A percentile compares a stretch with the other conserved stretches of the same genome.
These are phyloP conservation scores for Colletotrichum costaricense DNA, from an alignment of 2,329 filamentous ascomycete genomes.

Conservation along the genomic window DNA sequence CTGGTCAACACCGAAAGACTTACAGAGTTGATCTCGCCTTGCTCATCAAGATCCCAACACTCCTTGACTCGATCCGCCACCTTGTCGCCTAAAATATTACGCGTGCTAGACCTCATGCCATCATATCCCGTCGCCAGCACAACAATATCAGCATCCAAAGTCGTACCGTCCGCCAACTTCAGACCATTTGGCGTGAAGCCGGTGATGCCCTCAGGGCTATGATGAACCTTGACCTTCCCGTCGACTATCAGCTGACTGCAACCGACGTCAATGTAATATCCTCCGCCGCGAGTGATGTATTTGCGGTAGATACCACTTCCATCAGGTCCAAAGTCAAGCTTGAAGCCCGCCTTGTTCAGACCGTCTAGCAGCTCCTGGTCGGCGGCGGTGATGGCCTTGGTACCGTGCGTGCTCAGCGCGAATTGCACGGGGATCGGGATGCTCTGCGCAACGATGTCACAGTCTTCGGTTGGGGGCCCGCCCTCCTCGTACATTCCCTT, in stretches of 20 bases:
- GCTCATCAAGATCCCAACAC: conserved; percentile 71
- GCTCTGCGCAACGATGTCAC: conserved; percentile 70
- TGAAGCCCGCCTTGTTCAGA: conserved; percentile 69
- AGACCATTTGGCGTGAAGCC: conserved; percentile 59
- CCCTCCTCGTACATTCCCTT: conserved; percentile 61
- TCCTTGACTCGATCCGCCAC: conserved; percentile 68
- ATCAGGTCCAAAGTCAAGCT: conserved; percentile 67
- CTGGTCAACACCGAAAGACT: conserved; percentile 19
- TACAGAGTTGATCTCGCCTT: conserved; percentile 59
- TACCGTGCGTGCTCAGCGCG: conserved; percentile 66
- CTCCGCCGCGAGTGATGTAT: conserved; percentile 74
- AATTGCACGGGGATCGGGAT: conserved; percentile 63
- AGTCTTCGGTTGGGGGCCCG: conserved; percentile 72
- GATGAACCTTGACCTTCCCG: conserved; percentile 72
- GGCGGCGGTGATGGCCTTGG: conserved; percentile 50
- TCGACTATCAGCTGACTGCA: conserved; percentile 70
- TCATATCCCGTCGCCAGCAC: conserved; percentile 74
- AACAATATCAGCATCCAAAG: conserved; percentile 71
- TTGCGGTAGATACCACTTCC: conserved; percentile 69
- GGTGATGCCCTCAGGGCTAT: conserved; percentile 63
- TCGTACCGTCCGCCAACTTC: conserved; percentile 63
- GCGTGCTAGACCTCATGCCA: conserved; percentile 74
- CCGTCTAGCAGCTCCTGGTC: conserved; percentile 54
- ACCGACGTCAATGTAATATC: conserved; percentile 79
- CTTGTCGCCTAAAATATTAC: conserved; percentile 70